Conservation (phyloP, 495 filamentous ascomycete species). For the Pyronema domesticum region DNA sequence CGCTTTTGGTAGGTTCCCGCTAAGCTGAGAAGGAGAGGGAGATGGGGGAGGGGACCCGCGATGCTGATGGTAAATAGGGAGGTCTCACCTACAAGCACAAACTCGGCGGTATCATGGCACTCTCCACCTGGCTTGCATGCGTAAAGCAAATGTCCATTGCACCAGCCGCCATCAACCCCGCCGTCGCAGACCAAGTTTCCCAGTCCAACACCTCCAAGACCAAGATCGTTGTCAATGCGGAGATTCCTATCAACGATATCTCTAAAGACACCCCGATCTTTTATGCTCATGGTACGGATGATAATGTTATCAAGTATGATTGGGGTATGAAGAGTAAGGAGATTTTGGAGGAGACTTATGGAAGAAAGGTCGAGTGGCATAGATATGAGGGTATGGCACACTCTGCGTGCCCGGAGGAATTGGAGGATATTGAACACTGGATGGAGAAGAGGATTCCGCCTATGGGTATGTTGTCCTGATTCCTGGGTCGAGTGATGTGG, state of each 20-base stretch:
- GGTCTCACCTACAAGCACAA: slow-evolving; percentile 57
- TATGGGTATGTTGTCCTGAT: not conserved
- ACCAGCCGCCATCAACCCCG: too few species aligned
- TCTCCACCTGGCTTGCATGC: slow-evolving; percentile 68
- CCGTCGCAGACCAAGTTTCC: slow-evolving; percentile 23
- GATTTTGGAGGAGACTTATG: slow-evolving; percentile 39
- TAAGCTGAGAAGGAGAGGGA: too few species aligned
- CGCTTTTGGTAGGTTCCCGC: slow-evolving; percentile 27
- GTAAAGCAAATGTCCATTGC: slow-evolving; percentile 40
- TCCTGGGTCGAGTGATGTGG: too few species aligned
- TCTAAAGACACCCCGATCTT: slow-evolving; percentile 75
- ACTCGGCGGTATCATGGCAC: slow-evolving; percentile 70
- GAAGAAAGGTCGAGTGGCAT: slow-evolving; percentile 55
- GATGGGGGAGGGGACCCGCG: too few species aligned
- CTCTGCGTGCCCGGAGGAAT: slow-evolving; percentile 58
- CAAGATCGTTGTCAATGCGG: not conserved
- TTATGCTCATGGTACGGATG: slow-evolving; percentile 64
- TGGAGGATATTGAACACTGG: slow-evolving; percentile 69
- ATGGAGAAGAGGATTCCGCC: slow-evolving; percentile 29
- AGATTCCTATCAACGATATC: slow-evolving; percentile 21
- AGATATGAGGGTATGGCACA: slow-evolving; percentile 58
- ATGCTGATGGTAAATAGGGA: slow-evolving; percentile 16
- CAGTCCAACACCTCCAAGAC: slow-evolving; percentile 24
- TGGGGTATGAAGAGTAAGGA: slow-evolving; percentile 52
- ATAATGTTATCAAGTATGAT: slow-evolving; percentile 47